Evolutionary conservation across 2,329 filamentous ascomycete species (phyloP).

Genomic region (Parasarocladium wereldwijsianum): DNA sequence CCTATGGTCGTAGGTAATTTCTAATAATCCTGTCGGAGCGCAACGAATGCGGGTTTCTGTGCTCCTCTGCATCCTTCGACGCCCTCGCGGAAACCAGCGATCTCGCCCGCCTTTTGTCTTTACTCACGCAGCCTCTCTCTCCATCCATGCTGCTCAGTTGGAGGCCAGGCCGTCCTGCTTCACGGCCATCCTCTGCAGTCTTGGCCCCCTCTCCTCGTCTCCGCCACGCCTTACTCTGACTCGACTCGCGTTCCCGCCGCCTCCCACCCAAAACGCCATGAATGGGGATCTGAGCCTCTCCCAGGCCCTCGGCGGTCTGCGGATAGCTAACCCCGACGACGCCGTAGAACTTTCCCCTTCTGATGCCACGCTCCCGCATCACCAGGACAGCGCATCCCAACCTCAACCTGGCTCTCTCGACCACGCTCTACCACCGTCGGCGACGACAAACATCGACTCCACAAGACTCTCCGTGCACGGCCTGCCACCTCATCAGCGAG

Average conservation of each 20-base stretch:
- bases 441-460: conserved; percentile 9
- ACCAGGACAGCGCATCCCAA: conserved; percentile 1
- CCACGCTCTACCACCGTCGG: conserved; percentile 7
- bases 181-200: background rate
- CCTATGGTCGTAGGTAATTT: too few species aligned
- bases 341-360: conserved; percentile 23
- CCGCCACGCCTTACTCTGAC: conserved; percentile 3
- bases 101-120: too few species aligned
- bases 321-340: conserved; percentile 93
- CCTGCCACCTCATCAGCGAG: too few species aligned
- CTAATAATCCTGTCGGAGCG: too few species aligned
- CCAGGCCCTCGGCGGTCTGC: conserved; percentile 80
- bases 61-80: too few species aligned
- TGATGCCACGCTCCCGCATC: conserved; percentile 5
- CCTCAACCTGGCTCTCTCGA: conserved; percentile 1
- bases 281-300: conserved; percentile 86
- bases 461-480: conserved; percentile 36
- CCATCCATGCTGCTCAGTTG: conserved; percentile 4
- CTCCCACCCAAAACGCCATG: conserved; percentile 39
- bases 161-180: background rate
- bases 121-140: background rate
- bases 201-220: conserved; percentile 2
- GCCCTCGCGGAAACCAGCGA: too few species aligned
- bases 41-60: too few species aligned
- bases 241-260: conserved; percentile 6